Conservation (phyloP, 2,329 filamentous ascomycete genomes). For the Ascochyta clinopodiicola region DNA sequence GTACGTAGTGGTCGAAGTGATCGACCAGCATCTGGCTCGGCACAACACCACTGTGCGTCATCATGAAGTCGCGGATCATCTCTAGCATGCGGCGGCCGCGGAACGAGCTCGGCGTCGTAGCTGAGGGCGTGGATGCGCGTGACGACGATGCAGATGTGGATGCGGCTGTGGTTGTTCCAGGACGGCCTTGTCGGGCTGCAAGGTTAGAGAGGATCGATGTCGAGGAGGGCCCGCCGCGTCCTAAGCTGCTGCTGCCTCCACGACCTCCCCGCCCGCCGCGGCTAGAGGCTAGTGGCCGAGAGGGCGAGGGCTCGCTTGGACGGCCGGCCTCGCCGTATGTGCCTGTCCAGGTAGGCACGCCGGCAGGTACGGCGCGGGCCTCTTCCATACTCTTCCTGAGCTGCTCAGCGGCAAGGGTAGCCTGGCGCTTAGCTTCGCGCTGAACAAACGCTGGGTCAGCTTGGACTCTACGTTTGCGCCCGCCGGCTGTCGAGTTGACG, state of each 20-base stretch:
- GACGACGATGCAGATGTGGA: slow-evolving; percentile 26
- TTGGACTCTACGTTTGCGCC: slow-evolving; percentile 66
- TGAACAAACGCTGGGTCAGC: slow-evolving; percentile 81
- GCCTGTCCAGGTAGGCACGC: slow-evolving; percentile 93
- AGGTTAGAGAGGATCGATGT: slow-evolving; percentile 53
- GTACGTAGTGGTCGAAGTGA: slow-evolving; percentile 84
- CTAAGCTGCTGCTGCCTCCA: slow-evolving; percentile 25
- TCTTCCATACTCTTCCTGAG: slow-evolving; percentile 75
- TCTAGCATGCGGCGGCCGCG: slow-evolving; percentile 54
- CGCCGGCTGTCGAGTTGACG: slow-evolving; percentile 59
- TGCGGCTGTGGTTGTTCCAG: slow-evolving; percentile 17
- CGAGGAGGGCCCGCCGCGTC: slow-evolving; percentile 52
- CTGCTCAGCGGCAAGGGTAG: slow-evolving; percentile 76
- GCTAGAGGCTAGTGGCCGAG: slow-evolving; percentile 35
- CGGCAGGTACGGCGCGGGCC: slow-evolving; percentile 75
- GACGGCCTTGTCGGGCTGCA: slow-evolving; percentile 49
- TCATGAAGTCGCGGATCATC: slow-evolving; percentile 78
- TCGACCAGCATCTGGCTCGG: slow-evolving; percentile 87
- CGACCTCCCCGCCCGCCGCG: slow-evolving; percentile 51
- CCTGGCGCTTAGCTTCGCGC: slow-evolving; percentile 80
- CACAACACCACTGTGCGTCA: slow-evolving; percentile 76
- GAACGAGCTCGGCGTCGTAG: slow-evolving; percentile 30
- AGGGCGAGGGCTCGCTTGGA: slow-evolving; percentile 47
- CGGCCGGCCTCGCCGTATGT: slow-evolving; percentile 78
- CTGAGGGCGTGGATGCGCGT: slow-evolving; percentile 38